Evolutionary conservation across 768 basidiomycete species (phyloP).

Genomic region (Austroboletus eburneus): DNA sequence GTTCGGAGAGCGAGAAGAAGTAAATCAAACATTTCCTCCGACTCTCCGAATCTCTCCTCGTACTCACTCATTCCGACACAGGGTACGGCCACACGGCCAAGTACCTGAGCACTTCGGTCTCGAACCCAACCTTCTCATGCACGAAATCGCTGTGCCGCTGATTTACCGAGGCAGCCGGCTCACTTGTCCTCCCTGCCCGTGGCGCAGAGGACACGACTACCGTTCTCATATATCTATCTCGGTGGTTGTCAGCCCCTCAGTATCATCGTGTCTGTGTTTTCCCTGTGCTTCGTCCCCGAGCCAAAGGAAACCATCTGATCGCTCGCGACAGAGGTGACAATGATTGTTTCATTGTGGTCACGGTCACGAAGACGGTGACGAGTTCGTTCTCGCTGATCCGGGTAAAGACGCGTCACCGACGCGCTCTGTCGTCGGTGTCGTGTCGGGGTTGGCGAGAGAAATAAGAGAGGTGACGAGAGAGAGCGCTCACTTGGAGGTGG

Average conservation of each 20-base stretch:
- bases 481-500: no score
- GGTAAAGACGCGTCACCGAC: no score
- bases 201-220: slow-evolving; percentile 55
- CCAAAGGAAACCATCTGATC: slow-evolving; percentile 45
- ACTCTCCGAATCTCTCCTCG: not conserved
- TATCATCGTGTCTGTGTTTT: slow-evolving; percentile 61
- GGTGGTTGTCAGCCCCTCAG: slow-evolving; percentile 41
- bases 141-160: slow-evolving; percentile 54
- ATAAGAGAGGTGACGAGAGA: no score
- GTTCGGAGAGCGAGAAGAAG: slow-evolving; percentile 70
- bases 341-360: no score
- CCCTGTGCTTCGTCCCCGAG: slow-evolving; percentile 60
- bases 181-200: slow-evolving; percentile 54
- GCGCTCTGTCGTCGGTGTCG: no score
- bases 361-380: no score
- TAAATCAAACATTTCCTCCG: slow-evolving; percentile 28
- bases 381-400: no score
- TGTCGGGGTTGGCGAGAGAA: no score
- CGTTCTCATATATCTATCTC: slow-evolving; percentile 45
- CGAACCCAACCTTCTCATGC: slow-evolving; percentile 69
- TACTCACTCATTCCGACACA: slow-evolving; percentile 23
- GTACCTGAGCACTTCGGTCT: slow-evolving; percentile 73
- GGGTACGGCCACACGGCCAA: slow-evolving; percentile 60
- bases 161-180: slow-evolving; percentile 48
- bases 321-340: slow-evolving; percentile 48